A percentile compares a stretch with the other conserved stretches of the same genome.
Evolutionary conservation across 1,139 yeast genomes (phyloP).

Genomic region (Zygosaccharomyces pseudobailii): DNA sequence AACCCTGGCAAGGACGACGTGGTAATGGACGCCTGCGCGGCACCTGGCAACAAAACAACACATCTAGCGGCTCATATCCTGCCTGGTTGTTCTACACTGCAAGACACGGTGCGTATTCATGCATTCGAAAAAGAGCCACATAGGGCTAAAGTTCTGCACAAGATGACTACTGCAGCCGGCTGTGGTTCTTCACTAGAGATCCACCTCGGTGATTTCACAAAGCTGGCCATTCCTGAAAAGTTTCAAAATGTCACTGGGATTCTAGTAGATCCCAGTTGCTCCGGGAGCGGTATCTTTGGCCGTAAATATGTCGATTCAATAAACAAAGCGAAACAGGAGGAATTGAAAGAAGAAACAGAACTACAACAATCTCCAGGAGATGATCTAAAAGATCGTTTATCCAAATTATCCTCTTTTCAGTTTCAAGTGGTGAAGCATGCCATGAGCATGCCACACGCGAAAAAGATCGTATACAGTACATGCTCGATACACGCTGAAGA

Average conservation of each 20-base stretch:
- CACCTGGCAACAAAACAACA: constrained; percentile 97
- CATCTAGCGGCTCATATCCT: constrained; percentile 68
- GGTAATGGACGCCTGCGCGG: constrained; percentile 92
- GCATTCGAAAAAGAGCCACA: constrained; percentile 85
- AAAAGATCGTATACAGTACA: constrained; percentile 85
- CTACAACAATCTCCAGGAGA: constrained; percentile 39
- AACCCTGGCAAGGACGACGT: constrained; percentile 50
- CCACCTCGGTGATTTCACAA: constrained; percentile 82
- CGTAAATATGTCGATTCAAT: constrained; percentile 38
- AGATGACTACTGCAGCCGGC: constrained; percentile 79
- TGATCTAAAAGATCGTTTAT: constrained; percentile 52
- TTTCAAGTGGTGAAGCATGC: constrained; percentile 86
- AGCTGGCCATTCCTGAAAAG: constrained; percentile 49
- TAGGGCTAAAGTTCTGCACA: constrained; percentile 65
- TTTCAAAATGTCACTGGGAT: constrained; percentile 68
- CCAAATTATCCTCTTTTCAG: constrained; percentile 79
- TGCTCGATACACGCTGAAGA: constrained; percentile 93
- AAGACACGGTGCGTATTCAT: constrained; percentile 39
- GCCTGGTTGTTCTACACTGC: constrained; percentile 11
- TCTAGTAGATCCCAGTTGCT: constrained; percentile 93
- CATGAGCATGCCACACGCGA: constrained; percentile 68
- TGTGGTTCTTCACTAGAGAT: constrained; percentile 49
- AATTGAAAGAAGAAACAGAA: constrained; percentile 28
- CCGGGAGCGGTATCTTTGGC: constrained; percentile 96
- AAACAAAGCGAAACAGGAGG: constrained; percentile 18